Conservation (phyloP, 192 early-diverging fungal species). For the Backusella australiensis region DNA sequence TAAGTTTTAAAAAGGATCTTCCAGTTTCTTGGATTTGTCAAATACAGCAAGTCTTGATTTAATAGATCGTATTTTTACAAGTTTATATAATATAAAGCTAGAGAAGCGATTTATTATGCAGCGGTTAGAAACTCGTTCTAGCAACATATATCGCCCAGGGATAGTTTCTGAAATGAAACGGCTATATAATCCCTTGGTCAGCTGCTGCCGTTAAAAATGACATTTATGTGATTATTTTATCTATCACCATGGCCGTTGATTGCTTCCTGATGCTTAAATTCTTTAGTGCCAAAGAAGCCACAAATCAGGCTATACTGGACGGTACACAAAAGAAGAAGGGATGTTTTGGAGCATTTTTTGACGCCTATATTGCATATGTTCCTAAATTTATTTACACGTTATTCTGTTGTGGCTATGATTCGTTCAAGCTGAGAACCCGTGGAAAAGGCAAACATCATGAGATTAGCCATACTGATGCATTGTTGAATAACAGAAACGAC, state of each 20-base stretch:
- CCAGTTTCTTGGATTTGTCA: too few species aligned
- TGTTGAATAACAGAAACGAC: not conserved
- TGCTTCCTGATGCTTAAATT: conserved; percentile 23
- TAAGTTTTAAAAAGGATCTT: too few species aligned
- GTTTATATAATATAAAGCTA: too few species aligned
- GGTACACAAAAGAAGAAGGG: not conserved
- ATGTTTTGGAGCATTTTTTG: conserved; percentile 20
- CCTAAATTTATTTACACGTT: conserved; percentile 29
- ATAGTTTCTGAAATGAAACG: too few species aligned
- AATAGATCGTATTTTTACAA: too few species aligned
- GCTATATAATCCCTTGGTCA: conserved; percentile 5
- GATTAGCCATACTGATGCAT: not conserved
- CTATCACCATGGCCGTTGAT: conserved; percentile 17
- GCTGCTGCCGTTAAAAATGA: conserved; percentile 22
- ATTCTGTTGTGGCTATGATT: conserved; percentile 25
- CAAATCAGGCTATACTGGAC: not conserved
- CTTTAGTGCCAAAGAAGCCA: conserved; percentile 1
- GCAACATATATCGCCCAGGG: too few species aligned
- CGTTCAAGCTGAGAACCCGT: conserved; percentile 9
- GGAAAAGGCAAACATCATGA: not conserved
- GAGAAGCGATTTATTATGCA: too few species aligned
- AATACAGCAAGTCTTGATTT: too few species aligned
- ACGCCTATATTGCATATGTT: conserved; percentile 28
- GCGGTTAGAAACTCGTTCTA: too few species aligned
- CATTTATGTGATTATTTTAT: conserved; percentile 19